phyloP scores from a whole-genome alignment of 768 basidiomycete species.

The Tremella fuciformis region DNA sequence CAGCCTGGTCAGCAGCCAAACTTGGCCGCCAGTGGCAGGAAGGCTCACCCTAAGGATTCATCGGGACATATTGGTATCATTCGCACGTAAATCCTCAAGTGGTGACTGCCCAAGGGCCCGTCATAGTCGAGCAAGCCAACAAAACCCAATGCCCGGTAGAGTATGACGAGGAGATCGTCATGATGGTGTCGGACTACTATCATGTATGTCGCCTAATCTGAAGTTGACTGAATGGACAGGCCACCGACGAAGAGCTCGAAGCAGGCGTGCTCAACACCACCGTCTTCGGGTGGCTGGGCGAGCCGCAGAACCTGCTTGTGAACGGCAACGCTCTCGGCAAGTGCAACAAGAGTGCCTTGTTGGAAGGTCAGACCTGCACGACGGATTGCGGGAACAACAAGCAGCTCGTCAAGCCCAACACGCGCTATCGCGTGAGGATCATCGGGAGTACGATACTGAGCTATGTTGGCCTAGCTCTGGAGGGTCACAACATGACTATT shows the following conservation, averaged over 20 bases:
- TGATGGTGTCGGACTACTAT: conserved; percentile 19
- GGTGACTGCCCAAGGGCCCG: conserved; percentile 14
- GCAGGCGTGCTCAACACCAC: conserved; percentile 13
- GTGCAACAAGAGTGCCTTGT: conserved; percentile 11
- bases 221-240: conserved; percentile 4
- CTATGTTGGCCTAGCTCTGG: conserved; percentile 10
- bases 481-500: conserved; percentile 19
- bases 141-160: conserved; percentile 12
- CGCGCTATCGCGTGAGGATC: conserved; percentile 10
- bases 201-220: conserved; percentile 6
- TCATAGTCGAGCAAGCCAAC: conserved; percentile 15
- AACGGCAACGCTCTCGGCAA: conserved; percentile 11
- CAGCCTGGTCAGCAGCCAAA: neutral
- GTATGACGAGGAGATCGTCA: conserved; percentile 19
- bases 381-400: conserved; percentile 10
- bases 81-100: conserved; percentile 14
- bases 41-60: neutral
- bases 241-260: conserved; percentile 8
- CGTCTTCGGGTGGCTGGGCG: conserved; percentile 11
- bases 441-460: conserved; percentile 5
- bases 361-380: conserved; percentile 5
- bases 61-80: conserved; percentile 16
- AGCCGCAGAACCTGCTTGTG: conserved; percentile 12
- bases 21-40: neutral
- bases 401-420: conserved; percentile 9